Evolutionary conservation across 202 grass and related monocot genomes (phyloP).

Genomic region (Setaria viridis): DNA sequence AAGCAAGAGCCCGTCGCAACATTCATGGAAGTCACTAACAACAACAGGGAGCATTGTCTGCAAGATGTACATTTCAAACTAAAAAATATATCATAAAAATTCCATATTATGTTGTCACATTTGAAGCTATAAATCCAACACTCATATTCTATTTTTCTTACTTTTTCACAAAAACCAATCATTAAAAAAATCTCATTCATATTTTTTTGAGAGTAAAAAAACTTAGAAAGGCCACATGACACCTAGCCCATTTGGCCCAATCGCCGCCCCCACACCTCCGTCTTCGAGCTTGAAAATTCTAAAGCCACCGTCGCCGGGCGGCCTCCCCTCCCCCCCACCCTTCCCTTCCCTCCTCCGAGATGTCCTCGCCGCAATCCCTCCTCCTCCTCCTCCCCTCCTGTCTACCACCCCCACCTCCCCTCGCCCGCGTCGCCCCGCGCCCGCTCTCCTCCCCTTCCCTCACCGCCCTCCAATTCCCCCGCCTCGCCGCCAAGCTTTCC

Average conservation of each 20-base stretch:
- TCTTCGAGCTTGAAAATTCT: conserved; percentile 30
- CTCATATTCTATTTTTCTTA: too few species aligned
- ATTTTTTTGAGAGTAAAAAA: too few species aligned
- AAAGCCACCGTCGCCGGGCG: neutral
- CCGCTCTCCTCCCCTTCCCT: neutral
- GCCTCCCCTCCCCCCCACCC: neutral
- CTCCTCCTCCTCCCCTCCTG: conserved; percentile 23
- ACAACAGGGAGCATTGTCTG: too few species aligned
- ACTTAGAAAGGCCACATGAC: neutral
- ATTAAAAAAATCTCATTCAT: too few species aligned
- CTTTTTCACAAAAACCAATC: too few species aligned
- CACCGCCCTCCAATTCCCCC: conserved; percentile 13
- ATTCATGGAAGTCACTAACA: too few species aligned
- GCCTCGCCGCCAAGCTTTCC: conserved; percentile 32
- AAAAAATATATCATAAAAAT: too few species aligned
- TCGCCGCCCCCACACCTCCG: neutral
- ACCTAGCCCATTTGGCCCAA: neutral
- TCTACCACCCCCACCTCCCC: neutral
- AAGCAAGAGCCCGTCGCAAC: too few species aligned
- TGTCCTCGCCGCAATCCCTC: conserved; percentile 50
- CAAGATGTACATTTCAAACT: too few species aligned
- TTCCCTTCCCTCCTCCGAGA: neutral
- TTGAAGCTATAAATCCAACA: too few species aligned
- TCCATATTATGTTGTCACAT: too few species aligned
- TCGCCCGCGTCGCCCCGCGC: neutral